phyloP scores from a whole-genome alignment of 2,329 filamentous ascomycete genomes.

The Trichoderma afroharzianum region DNA sequence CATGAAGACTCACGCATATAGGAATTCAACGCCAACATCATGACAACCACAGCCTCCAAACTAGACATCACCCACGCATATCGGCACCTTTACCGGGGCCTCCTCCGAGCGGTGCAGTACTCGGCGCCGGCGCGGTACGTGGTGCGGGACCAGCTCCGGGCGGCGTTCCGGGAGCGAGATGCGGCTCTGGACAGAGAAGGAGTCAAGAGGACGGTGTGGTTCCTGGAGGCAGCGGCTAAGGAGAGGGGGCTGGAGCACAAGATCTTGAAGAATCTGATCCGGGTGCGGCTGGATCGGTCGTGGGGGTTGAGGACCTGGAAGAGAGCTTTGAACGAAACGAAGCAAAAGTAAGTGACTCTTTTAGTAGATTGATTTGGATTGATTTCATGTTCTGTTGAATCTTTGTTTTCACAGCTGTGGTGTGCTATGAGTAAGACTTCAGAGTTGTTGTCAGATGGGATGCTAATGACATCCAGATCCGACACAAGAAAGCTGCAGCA shows the following conservation, averaged over 20 bases:
- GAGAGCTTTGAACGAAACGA: conserved; percentile 21
- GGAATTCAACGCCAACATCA: background rate
- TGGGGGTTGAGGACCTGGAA: conserved; percentile 21
- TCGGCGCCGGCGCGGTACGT: conserved; percentile 64
- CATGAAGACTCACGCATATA: background rate
- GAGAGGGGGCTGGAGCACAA: conserved; percentile 67
- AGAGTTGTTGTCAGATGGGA: background rate
- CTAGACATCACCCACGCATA: conserved; percentile 60
- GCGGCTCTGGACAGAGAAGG: conserved; percentile 47
- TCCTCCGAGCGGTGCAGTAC: conserved; percentile 69
- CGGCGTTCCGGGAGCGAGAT: conserved; percentile 51
- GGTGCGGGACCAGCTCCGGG: conserved; percentile 56
- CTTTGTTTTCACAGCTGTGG: background rate
- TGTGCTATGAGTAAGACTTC: background rate
- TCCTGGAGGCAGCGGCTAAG: conserved; percentile 61
- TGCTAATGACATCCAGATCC: conserved; percentile 19
- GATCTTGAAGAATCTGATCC: conserved; percentile 66
- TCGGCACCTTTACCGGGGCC: conserved; percentile 62
- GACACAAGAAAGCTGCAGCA: conserved; percentile 22
- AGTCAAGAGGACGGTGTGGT: conserved; percentile 64
- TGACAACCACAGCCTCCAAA: conserved; percentile 24
- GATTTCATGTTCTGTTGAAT: background rate
- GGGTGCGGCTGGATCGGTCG: conserved; percentile 25
- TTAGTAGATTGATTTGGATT: background rate
- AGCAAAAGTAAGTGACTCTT: conserved; percentile 25